phyloP scores from a whole-genome alignment of 2,329 filamentous ascomycete species.

The Fusarium sp. region DNA sequence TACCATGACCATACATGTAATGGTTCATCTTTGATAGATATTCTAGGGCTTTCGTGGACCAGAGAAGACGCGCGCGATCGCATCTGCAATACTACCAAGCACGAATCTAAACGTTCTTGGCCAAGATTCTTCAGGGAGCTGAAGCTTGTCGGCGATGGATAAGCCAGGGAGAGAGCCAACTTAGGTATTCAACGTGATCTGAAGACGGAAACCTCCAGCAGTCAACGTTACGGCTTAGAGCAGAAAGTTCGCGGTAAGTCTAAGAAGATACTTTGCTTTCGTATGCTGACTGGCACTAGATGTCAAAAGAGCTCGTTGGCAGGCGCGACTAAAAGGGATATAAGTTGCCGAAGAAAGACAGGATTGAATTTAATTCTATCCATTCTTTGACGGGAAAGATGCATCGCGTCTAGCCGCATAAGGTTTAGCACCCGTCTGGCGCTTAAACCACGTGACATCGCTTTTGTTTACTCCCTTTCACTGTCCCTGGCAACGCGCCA shows the following conservation, averaged over 20 bases:
- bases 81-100: not conserved
- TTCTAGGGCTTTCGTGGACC: not conserved
- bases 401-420: slow-evolving; percentile 28
- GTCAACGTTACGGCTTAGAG: not conserved
- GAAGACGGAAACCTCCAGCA: not conserved
- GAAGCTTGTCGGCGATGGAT: not conserved
- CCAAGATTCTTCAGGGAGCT: not conserved
- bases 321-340: slow-evolving; percentile 21
- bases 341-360: slow-evolving; percentile 7
- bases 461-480: slow-evolving; percentile 47
- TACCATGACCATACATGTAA: slow-evolving; percentile 46
- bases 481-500: slow-evolving; percentile 47
- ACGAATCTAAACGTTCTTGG: not conserved
- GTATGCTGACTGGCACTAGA: not conserved
- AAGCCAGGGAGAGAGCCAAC: not conserved
- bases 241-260: not conserved
- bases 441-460: slow-evolving; percentile 38
- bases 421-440: slow-evolving; percentile 20
- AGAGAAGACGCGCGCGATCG: not conserved
- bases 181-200: not conserved
- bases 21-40: slow-evolving; percentile 47
- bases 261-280: not conserved
- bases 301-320: slow-evolving; percentile 1
- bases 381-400: slow-evolving; percentile 12
- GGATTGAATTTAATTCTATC: slow-evolving; percentile 9